Percentiles rank a stretch among this genome's conserved stretches.
These are phyloP conservation scores for Aspergillus aculeatus DNA, from an alignment of 2,329 filamentous ascomycete species.

Conservation along the genomic window DNA sequence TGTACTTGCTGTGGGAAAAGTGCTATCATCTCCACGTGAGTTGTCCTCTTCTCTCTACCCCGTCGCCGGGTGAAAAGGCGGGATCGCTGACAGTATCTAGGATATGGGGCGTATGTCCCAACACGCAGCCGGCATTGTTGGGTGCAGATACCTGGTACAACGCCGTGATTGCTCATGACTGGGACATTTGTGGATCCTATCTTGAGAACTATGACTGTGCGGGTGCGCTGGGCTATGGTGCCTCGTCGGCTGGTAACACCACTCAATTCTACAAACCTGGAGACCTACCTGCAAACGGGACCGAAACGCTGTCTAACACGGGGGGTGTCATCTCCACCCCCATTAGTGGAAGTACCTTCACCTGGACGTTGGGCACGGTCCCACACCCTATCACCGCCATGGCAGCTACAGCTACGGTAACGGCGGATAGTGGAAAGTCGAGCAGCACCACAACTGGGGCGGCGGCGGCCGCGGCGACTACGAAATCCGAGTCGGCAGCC, in stretches of 20 bases:
- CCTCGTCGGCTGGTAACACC: background rate
- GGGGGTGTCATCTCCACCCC: constrained; percentile 14
- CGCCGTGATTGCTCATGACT: constrained; percentile 5
- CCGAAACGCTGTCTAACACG: constrained; percentile 14
- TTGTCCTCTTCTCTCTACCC: background rate
- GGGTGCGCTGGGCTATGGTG: constrained; percentile 12
- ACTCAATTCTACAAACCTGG: constrained; percentile 12
- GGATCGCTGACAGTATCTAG: constrained; percentile 1
- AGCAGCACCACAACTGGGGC: too few species aligned
- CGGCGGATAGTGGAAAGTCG: too few species aligned
- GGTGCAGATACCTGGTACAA: constrained; percentile 5
- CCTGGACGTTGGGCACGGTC: constrained; percentile 1
- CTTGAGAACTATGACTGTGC: constrained; percentile 16
- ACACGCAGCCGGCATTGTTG: constrained; percentile 12
- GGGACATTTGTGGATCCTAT: constrained; percentile 15
- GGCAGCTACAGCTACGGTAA: too few species aligned
- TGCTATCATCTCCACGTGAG: constrained; percentile 17
- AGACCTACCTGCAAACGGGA: constrained; percentile 15
- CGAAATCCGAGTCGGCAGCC: too few species aligned
- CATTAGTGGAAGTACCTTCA: constrained; percentile 18
- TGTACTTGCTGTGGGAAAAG: constrained; percentile 20
- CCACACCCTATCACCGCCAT: too few species aligned
- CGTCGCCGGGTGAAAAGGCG: too few species aligned
- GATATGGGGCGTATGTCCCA: constrained; percentile 18
- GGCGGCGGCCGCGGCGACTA: too few species aligned